phyloP scores from a whole-genome alignment of 768 basidiomycete genomes.

The Termitomyces sp. region DNA sequence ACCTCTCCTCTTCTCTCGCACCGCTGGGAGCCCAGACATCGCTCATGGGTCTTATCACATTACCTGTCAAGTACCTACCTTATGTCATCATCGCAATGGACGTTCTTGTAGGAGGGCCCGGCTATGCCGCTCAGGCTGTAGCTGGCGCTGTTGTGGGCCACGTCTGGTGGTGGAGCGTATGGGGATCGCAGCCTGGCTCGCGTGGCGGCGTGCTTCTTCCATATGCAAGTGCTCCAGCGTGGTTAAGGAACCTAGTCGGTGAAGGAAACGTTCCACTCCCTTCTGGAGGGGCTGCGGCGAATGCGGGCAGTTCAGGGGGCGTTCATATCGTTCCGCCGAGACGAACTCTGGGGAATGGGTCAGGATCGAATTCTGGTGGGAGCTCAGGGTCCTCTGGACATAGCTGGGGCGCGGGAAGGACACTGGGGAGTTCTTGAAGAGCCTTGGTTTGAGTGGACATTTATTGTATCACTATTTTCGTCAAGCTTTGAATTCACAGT shows the following conservation, averaged over 20 bases:
- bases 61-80: constrained; percentile 71
- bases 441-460: not conserved
- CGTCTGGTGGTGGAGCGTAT: constrained; percentile 74
- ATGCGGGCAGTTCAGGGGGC: constrained; percentile 37
- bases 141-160: constrained; percentile 78
- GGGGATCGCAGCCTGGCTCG: constrained; percentile 42
- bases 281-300: constrained; percentile 27
- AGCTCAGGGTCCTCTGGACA: constrained; percentile 10
- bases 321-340: constrained; percentile 59
- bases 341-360: constrained; percentile 14
- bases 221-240: constrained; percentile 51
- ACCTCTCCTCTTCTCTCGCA: constrained; percentile 63
- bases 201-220: constrained; percentile 33
- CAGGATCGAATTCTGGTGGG: constrained; percentile 3
- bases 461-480: not conserved
- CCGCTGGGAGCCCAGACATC: constrained; percentile 65
- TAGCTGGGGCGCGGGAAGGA: constrained; percentile 14
- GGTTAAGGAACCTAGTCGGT: constrained; percentile 50
- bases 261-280: constrained; percentile 23
- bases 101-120: constrained; percentile 55
- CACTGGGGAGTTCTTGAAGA: constrained; percentile 18
- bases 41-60: constrained; percentile 71
- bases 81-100: constrained; percentile 73
- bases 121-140: constrained; percentile 48
- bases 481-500: not conserved